These are phyloP conservation scores for Mucor racemosus DNA, from an alignment of 371 early-diverging fungal species.

Conservation along the genomic window DNA sequence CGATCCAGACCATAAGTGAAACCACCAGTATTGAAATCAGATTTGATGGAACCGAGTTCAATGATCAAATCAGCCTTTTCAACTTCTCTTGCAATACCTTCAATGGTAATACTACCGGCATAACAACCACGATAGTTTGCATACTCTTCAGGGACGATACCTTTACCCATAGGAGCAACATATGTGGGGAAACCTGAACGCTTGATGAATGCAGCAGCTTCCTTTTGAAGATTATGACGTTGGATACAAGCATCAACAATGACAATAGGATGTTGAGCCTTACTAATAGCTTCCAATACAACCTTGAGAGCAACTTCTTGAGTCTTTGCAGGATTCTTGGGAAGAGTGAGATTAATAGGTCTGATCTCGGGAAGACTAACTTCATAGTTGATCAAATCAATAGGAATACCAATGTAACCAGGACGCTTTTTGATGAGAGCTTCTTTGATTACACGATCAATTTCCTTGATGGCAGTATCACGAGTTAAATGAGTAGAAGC, in stretches of 20 bases:
- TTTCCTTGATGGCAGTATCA: conserved; percentile 40
- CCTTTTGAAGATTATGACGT: conserved; percentile 36
- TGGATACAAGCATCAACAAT: conserved; percentile 52
- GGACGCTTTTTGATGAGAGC: conserved; percentile 32
- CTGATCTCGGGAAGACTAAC: conserved; percentile 25
- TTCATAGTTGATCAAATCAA: conserved; percentile 44
- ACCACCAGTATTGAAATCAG: conserved; percentile 60
- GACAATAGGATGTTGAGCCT: conserved; percentile 46
- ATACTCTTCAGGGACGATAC: conserved; percentile 38
- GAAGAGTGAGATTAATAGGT: conserved; percentile 17
- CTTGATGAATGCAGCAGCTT: conserved; percentile 38
- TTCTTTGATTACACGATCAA: conserved; percentile 43
- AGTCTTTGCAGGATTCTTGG: conserved; percentile 34
- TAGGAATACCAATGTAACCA: conserved; percentile 55
- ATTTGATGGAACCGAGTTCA: conserved; percentile 47
- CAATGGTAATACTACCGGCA: conserved; percentile 35
- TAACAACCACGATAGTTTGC: conserved; percentile 46
- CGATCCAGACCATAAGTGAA: conserved; percentile 40
- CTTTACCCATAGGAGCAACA: conserved; percentile 57
- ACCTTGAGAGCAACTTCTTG: conserved; percentile 25
- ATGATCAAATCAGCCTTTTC: conserved; percentile 49
- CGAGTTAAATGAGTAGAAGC: conserved; percentile 40
- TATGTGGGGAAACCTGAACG: conserved; percentile 45
- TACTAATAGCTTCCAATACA: conserved; percentile 22
- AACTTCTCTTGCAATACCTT: conserved; percentile 38